phyloP scores from a whole-genome alignment of 495 filamentous ascomycete species.

The Chaetomium fimeti region DNA sequence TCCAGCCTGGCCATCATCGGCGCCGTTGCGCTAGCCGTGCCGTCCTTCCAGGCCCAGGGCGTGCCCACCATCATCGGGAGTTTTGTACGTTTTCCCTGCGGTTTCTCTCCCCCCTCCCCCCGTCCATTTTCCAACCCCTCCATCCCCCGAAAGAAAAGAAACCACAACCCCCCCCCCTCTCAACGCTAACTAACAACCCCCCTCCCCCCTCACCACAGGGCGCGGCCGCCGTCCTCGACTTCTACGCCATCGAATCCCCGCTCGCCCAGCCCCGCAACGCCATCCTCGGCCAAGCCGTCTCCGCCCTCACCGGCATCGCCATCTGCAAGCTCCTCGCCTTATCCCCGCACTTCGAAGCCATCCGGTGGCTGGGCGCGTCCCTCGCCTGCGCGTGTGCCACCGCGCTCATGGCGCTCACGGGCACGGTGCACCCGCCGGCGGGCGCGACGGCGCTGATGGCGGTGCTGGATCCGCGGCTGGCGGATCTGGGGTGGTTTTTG shows the following conservation, averaged over 20 bases:
- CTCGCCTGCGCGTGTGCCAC: conserved; percentile 68
- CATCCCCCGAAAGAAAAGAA: background rate
- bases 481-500: conserved; percentile 69
- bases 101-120: background rate
- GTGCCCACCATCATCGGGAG: conserved; percentile 53
- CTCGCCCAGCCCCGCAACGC: conserved; percentile 80
- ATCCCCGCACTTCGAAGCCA: conserved; percentile 49
- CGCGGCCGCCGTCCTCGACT: conserved; percentile 74
- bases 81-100: conserved; percentile 43
- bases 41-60: conserved; percentile 36
- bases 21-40: conserved; percentile 40
- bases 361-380: conserved; percentile 67
- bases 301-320: conserved; percentile 62
- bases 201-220: conserved; percentile 48
- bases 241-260: conserved; percentile 73
- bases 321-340: conserved; percentile 70
- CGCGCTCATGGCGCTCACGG: conserved; percentile 70
- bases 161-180: background rate
- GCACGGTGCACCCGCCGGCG: conserved; percentile 82
- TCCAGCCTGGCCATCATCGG: conserved; percentile 49
- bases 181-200: background rate
- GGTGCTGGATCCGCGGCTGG: conserved; percentile 57
- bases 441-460: conserved; percentile 84
- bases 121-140: background rate
- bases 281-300: conserved; percentile 68